Base-by-base conservation (phyloP, 2,329 filamentous ascomycete genomes). In the Polytolypa hystricis region DNA sequence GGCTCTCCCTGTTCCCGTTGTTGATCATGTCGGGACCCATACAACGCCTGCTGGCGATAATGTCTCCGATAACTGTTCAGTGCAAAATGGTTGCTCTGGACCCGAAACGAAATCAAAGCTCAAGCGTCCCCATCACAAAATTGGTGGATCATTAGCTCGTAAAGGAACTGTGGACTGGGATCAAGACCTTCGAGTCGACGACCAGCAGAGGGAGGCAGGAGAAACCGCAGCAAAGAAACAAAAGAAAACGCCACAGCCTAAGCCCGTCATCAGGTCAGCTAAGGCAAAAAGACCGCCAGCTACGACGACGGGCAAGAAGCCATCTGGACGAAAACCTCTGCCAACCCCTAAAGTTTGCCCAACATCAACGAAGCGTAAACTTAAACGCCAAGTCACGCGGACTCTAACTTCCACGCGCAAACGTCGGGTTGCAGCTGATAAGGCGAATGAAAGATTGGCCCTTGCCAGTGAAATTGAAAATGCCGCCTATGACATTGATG, bases 171-270 rank as follows among this genome's bases (percentile, higher is more conserved):
- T 43, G 5, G 44, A 47, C 29, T 47, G 44, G 44, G 42, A 45
- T 14, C 37, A 43, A 33, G 44, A 45, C 25, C 42, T 47, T 25
- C 44, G 44, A 4, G 41, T 45, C 5, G 32, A 40, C 11, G 29
- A 35, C 3, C 6, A 20, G 12, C 16, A 15, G 5, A 11, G 3
- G 12, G 3, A 15, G 26, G 20, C 12, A 23, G n/a, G 7, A 7
- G 21, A 7, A 7, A 37, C 14, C 10, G 15, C n/a, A 5, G 20
- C 33, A 21, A 43, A 42, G 21, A 41, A 33, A 11, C 28, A 33
- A 16, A 45, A 40, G 28, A 33, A 15, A 17, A 42, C 36, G 1
- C 32, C 37, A 2, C 8, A 26, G 8, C 18, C 14, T 12, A 17
- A 37, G 17, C 5, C 12, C 14, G 28, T 17, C 14, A n/a, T 11